Evolutionary conservation across 768 basidiomycete species (phyloP), one percentile per base, ranked within the genome.

Genomic region (Tephrocybe sp.): DNA sequence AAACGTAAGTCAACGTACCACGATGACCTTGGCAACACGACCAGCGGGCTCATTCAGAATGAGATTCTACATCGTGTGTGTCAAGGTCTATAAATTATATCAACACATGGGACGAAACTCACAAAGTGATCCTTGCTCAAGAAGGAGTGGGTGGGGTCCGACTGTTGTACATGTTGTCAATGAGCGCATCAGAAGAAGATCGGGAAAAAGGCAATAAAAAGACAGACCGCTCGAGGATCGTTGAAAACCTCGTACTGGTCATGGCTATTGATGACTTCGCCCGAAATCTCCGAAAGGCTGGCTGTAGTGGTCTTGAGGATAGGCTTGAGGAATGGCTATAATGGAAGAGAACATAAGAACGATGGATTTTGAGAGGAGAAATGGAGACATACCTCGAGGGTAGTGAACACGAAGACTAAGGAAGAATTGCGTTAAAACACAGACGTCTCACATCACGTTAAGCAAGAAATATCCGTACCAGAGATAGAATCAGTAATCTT

Each of bases 181-280:
- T 29, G 27, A 5, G n/a, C n/a, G n/a, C n/a, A n/a, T n/a, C n/a
- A n/a, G n/a, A n/a, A n/a, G n/a, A 29, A 29, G 27, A 5, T 5
- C 5, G 5, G 27, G 27, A 29, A 11, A 11, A 11, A 11, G 27
- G 27, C 27, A 29, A 29, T 61, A 2, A 25, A 30, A 1, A 63
- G 51, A 74, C 75, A 61, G 57, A 88, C 86, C 12, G 89, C 86
- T 50, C 79, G 70, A 1, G 88, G 85, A 63, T 92, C 84, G 53
- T 94, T 83, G 73, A 93, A 95, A 3, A 93, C 85, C 69, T 90
- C 84, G 56, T 86, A 91, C 60, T 93, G 91, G 61, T 94, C 91
- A 46, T 83, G 75, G 13, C 70, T 85, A 65, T 90, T 75, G 59
- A 93, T 86, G 15, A 93, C 90, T 57, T 90, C 83, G 16, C 80